Conservation (phyloP, 768 basidiomycete species). For the Obba rivulosa region DNA sequence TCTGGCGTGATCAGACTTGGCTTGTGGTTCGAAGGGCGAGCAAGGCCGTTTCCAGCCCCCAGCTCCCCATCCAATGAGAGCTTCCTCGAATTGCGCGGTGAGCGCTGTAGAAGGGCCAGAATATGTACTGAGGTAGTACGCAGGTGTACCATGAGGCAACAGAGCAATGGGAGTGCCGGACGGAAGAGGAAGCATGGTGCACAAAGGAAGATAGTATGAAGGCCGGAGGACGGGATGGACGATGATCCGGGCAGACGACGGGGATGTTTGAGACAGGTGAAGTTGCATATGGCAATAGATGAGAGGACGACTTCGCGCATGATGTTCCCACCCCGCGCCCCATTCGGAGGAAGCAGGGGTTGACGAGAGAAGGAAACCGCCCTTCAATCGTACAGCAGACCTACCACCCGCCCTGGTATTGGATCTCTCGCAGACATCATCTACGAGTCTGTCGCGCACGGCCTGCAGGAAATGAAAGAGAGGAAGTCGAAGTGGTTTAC, state of each 20-base stretch:
- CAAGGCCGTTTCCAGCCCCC: constrained; percentile 38
- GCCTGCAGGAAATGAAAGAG: constrained; percentile 54
- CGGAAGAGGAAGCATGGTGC: constrained; percentile 33
- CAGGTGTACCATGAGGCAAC: constrained; percentile 66
- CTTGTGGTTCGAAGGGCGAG: background rate
- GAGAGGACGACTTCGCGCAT: constrained; percentile 46
- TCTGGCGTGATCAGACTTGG: background rate
- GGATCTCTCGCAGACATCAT: constrained; percentile 48
- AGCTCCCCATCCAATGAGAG: constrained; percentile 58
- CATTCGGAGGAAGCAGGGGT: constrained; percentile 45
- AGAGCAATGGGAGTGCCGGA: constrained; percentile 65
- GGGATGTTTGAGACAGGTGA: constrained; percentile 31
- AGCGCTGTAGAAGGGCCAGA: constrained; percentile 60
- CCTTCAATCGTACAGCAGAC: constrained; percentile 45
- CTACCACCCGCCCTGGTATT: constrained; percentile 22
- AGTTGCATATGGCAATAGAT: constrained; percentile 58
- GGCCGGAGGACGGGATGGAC: constrained; percentile 58
- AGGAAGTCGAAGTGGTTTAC: constrained; percentile 35
- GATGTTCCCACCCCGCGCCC: constrained; percentile 61
- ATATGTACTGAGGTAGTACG: constrained; percentile 69
- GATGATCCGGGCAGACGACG: constrained; percentile 38
- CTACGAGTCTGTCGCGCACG: constrained; percentile 47
- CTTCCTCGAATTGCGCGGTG: constrained; percentile 56
- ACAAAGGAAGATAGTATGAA: constrained; percentile 54
- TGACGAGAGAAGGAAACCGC: constrained; percentile 59